These are phyloP conservation scores for Euryodendron excelsum DNA, from an alignment of 148 eudicot genomes.

Conservation along the genomic window DNA sequence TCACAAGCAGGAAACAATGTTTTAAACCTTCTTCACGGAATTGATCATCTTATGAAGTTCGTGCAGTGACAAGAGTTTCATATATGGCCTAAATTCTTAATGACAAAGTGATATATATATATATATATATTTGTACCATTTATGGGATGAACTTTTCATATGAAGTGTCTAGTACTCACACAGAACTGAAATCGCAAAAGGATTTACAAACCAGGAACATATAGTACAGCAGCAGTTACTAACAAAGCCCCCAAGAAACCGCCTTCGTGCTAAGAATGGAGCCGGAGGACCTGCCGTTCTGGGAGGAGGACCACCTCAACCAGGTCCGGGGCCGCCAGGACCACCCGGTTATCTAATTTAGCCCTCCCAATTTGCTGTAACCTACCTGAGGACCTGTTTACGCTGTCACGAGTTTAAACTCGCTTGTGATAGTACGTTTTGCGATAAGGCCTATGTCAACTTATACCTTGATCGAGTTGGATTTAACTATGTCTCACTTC, in stretches of 20 bases:
- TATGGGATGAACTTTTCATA: background rate
- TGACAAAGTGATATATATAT: background rate
- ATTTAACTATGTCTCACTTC: too few species aligned
- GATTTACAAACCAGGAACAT: constrained; percentile 29
- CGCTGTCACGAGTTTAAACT: too few species aligned
- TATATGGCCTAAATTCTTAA: too few species aligned
- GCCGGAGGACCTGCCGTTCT: background rate
- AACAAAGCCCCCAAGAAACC: constrained; percentile 11
- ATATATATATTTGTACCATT: background rate
- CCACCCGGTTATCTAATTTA: constrained; percentile 18
- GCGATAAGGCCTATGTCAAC: too few species aligned
- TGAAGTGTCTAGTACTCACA: background rate
- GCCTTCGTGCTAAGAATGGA: background rate
- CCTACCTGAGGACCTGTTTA: too few species aligned
- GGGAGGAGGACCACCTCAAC: constrained; percentile 8
- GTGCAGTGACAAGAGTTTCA: too few species aligned
- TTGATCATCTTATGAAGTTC: too few species aligned
- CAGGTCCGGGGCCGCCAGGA: constrained; percentile 5
- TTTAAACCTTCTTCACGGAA: too few species aligned
- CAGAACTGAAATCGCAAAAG: background rate
- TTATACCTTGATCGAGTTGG: too few species aligned
- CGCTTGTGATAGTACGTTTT: too few species aligned
- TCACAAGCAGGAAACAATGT: too few species aligned
- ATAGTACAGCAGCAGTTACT: constrained; percentile 23
- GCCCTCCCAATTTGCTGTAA: background rate